phyloP scores from a whole-genome alignment of 1,284 basidiomycete species.

The Cutaneotrichosporon sp. region DNA sequence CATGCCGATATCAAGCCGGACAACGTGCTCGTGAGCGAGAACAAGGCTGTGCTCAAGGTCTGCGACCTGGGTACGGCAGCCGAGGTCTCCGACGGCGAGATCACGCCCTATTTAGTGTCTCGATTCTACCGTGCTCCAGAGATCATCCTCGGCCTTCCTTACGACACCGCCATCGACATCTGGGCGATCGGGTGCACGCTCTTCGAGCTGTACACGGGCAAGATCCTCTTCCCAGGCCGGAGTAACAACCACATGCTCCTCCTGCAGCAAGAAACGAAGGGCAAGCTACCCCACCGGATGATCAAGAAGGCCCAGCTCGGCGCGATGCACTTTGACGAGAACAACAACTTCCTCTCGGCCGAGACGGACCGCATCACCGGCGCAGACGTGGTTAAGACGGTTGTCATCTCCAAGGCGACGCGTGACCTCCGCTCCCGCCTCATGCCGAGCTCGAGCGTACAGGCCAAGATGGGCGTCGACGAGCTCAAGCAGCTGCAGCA shows the following conservation, averaged over 20 bases:
- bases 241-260: slow-evolving; percentile 98
- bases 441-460: slow-evolving; percentile 70
- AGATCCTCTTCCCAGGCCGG: slow-evolving; percentile 94
- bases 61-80: slow-evolving; percentile 96
- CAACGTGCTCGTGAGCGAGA: slow-evolving; percentile 92
- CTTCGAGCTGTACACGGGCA: slow-evolving; percentile 97
- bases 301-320: slow-evolving; percentile 93
- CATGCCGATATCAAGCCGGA: slow-evolving; percentile 99
- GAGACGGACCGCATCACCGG: slow-evolving; percentile 82
- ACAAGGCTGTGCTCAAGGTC: slow-evolving; percentile 88
- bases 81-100: slow-evolving; percentile 82
- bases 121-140: slow-evolving; percentile 98
- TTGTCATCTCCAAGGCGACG: slow-evolving; percentile 78
- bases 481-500: slow-evolving; percentile 78
- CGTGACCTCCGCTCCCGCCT: slow-evolving; percentile 78
- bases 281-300: slow-evolving; percentile 88
- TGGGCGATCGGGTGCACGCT: slow-evolving; percentile 98
- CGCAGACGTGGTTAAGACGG: slow-evolving; percentile 70
- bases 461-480: slow-evolving; percentile 74
- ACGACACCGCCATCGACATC: slow-evolving; percentile 89
- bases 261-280: slow-evolving; percentile 95
- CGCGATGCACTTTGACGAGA: slow-evolving; percentile 89
- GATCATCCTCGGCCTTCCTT: slow-evolving; percentile 94
- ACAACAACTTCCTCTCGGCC: slow-evolving; percentile 61
- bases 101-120: slow-evolving; percentile 96